These are phyloP conservation scores for Xylariaceae sp. DNA, from an alignment of 2,329 filamentous ascomycete species.

Conservation along the genomic window DNA sequence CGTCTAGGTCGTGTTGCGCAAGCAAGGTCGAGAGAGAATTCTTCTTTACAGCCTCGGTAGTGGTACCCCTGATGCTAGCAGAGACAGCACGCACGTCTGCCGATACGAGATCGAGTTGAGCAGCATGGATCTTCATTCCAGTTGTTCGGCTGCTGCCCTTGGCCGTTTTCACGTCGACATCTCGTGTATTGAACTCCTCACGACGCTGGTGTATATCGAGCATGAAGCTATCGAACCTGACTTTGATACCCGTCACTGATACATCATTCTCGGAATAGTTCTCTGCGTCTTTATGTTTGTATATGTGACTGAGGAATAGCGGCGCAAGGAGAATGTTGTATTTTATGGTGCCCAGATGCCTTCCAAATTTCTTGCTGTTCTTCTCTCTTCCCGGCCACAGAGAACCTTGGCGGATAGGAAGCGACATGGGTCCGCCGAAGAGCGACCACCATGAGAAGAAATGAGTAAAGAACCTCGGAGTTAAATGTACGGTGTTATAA, in stretches of 20 bases:
- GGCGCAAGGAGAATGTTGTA: slow-evolving; percentile 91
- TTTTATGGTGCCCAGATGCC: slow-evolving; percentile 97
- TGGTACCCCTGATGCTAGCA: slow-evolving; percentile 78
- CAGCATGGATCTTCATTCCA: slow-evolving; percentile 92
- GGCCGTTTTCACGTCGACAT: slow-evolving; percentile 67
- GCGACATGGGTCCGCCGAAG: slow-evolving; percentile 89
- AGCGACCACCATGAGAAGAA: slow-evolving; percentile 98
- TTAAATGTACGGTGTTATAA: slow-evolving; percentile 94
- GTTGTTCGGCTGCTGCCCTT: slow-evolving; percentile 76
- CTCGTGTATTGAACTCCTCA: slow-evolving; percentile 81
- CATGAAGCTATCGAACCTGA: slow-evolving; percentile 94
- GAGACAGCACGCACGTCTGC: slow-evolving; percentile 92
- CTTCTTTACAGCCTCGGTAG: slow-evolving; percentile 66
- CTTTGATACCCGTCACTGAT: slow-evolving; percentile 92
- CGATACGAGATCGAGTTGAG: slow-evolving; percentile 83
- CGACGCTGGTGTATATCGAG: slow-evolving; percentile 90
- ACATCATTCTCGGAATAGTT: slow-evolving; percentile 72
- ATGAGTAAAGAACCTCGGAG: slow-evolving; percentile 93
- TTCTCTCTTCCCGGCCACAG: slow-evolving; percentile 92
- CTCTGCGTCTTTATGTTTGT: slow-evolving; percentile 95
- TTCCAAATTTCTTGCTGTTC: slow-evolving; percentile 96
- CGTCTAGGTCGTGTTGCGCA: slow-evolving; percentile 45
- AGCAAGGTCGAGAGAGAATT: slow-evolving; percentile 47
- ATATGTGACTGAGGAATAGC: slow-evolving; percentile 91
- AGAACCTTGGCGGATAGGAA: slow-evolving; percentile 86